These are phyloP conservation scores for Colletotrichum tropicicola DNA, from an alignment of 2,329 filamentous ascomycete species.

Conservation along the genomic window DNA sequence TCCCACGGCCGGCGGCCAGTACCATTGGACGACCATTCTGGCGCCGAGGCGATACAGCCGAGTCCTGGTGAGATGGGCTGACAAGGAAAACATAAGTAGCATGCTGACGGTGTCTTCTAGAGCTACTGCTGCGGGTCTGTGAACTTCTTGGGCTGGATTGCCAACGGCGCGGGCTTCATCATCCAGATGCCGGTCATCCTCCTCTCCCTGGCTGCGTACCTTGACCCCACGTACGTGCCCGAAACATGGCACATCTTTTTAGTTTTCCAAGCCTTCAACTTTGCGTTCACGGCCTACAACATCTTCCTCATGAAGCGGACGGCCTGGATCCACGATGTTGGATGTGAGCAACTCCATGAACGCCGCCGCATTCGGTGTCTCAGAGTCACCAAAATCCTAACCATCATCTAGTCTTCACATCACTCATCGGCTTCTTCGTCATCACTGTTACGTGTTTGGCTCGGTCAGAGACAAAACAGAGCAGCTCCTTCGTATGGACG, in stretches of 20 bases:
- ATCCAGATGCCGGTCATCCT: constrained; percentile 23
- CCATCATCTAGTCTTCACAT: constrained; percentile 1
- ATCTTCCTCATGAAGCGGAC: constrained; percentile 16
- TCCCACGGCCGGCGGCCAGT: constrained; percentile 48
- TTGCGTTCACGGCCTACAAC: constrained; percentile 9
- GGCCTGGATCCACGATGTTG: constrained; percentile 11
- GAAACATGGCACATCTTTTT: constrained; percentile 23
- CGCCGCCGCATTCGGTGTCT: neutral
- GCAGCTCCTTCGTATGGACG: constrained; percentile 38
- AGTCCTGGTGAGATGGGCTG: neutral
- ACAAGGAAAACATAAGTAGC: too few species aligned
- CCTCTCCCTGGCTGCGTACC: constrained; percentile 8
- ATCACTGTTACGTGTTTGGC: constrained; percentile 41
- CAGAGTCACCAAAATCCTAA: neutral
- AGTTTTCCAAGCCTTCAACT: constrained; percentile 8
- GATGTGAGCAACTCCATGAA: neutral
- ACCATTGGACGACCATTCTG: constrained; percentile 45
- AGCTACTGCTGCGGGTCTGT: constrained; percentile 22
- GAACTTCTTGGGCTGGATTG: constrained; percentile 21
- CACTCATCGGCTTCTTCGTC: constrained; percentile 36
- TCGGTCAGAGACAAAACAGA: constrained; percentile 14
- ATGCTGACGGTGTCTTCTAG: too few species aligned
- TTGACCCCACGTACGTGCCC: constrained; percentile 1
- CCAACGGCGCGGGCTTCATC: constrained; percentile 22
- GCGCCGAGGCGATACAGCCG: constrained; percentile 31